Conservation (phyloP, 2,329 filamentous ascomycete species). For the Dactylella cylindrospora region DNA sequence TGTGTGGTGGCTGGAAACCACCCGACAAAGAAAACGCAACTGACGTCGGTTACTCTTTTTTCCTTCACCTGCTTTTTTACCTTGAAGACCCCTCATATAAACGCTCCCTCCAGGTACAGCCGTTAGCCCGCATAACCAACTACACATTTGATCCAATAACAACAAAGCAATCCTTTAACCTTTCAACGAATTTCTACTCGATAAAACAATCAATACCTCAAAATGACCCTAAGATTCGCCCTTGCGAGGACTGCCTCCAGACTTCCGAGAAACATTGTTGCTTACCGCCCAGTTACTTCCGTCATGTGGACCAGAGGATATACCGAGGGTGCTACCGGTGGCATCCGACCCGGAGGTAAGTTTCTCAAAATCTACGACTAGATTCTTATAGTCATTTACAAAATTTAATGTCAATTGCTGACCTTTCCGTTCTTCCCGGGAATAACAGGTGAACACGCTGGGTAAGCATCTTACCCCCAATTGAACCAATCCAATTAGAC, state of each 20-base stretch:
- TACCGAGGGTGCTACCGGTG: constrained; percentile 33
- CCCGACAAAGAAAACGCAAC: constrained; percentile 16
- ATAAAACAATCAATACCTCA: constrained; percentile 26
- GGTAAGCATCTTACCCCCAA: constrained; percentile 12
- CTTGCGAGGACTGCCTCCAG: constrained; percentile 34
- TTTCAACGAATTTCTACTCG: constrained; percentile 44
- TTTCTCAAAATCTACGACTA: not conserved
- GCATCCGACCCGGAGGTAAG: constrained; percentile 30
- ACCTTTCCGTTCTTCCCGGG: not conserved
- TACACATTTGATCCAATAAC: constrained; percentile 46
- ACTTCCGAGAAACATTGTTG: constrained; percentile 15
- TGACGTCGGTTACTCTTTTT: constrained; percentile 36
- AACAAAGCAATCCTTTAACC: constrained; percentile 44
- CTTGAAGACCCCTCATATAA: too few species aligned
- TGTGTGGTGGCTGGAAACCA: too few species aligned
- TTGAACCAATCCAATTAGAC: too few species aligned
- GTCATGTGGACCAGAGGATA: constrained; percentile 39
- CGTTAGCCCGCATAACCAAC: too few species aligned
- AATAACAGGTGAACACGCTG: constrained; percentile 24
- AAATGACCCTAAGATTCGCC: constrained; percentile 39
- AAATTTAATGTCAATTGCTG: not conserved
- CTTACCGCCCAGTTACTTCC: constrained; percentile 25
- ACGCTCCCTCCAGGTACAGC: too few species aligned
- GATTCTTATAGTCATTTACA: not conserved
- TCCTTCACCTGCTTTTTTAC: too few species aligned